A percentile compares a stretch with the other conserved stretches of the same genome.
Conservation (phyloP, 2,329 filamentous ascomycete genomes). For the Aphanocladium album region DNA sequence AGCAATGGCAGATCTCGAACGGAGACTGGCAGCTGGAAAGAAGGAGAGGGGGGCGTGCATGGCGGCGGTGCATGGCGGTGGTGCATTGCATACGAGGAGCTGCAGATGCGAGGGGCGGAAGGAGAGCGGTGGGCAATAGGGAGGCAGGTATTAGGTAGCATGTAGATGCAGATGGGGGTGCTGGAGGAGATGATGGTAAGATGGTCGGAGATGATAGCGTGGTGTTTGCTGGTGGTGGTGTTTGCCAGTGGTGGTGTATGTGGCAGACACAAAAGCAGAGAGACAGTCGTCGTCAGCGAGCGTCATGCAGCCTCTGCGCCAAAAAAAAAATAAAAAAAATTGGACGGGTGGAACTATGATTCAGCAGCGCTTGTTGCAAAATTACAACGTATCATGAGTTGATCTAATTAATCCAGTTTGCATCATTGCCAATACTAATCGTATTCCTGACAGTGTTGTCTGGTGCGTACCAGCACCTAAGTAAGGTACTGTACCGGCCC, state of each 20-base stretch:
- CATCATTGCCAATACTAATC: too few relatives aligned
- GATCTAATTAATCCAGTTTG: too few relatives aligned
- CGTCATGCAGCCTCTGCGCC: background rate
- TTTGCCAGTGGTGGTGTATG: background rate
- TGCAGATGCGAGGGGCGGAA: background rate
- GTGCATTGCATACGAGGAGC: background rate
- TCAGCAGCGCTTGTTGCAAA: too few relatives aligned
- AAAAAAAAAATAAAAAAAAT: too few relatives aligned
- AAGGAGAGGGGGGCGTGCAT: background rate
- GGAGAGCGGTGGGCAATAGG: background rate
- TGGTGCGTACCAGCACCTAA: background rate
- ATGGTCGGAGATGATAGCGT: background rate
- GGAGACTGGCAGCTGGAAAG: background rate
- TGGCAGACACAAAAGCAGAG: background rate
- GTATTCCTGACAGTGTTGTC: too few relatives aligned
- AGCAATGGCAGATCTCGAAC: constrained; percentile 5
- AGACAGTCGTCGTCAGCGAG: background rate
- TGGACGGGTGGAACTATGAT: too few relatives aligned
- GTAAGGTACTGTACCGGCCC: too few relatives aligned
- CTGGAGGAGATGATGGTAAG: background rate
- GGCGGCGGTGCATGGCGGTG: background rate
- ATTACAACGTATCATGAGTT: too few relatives aligned
- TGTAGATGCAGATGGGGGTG: background rate
- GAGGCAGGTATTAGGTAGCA: background rate
- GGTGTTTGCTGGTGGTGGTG: background rate